These are phyloP conservation scores for Pyrus pyrifolia DNA, from an alignment of 306 rosid genomes.

Conservation along the genomic window DNA sequence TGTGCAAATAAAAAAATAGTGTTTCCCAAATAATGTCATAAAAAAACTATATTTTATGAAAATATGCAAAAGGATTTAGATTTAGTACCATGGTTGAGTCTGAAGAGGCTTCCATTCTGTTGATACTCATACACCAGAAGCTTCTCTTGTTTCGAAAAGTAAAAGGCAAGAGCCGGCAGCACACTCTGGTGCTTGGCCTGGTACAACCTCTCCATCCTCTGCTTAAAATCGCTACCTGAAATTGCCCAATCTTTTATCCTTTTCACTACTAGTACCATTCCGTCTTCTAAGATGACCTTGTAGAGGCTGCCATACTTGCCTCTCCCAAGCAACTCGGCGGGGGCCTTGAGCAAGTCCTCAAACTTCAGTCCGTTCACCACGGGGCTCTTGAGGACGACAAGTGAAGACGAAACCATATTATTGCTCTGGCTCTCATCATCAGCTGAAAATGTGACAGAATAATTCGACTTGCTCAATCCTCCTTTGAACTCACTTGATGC, in stretches of 20 bases:
- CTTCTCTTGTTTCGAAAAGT: conserved; percentile 62
- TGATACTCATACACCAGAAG: conserved; percentile 82
- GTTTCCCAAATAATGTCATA: too few species aligned
- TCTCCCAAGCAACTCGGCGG: conserved; percentile 80
- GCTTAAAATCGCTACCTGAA: conserved; percentile 48
- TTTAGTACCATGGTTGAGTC: conserved; percentile 50
- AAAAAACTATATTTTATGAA: too few species aligned
- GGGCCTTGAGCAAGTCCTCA: conserved; percentile 74
- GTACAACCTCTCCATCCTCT: conserved; percentile 51
- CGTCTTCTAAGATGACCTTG: conserved; percentile 56
- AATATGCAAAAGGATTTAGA: neutral
- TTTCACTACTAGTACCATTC: conserved; percentile 53
- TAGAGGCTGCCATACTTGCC: conserved; percentile 72
- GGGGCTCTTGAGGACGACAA: conserved; percentile 50
- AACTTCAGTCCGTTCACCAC: conserved; percentile 42
- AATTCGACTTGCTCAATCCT: conserved; percentile 38
- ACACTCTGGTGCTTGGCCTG: conserved; percentile 51
- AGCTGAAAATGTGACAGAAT: conserved; percentile 25
- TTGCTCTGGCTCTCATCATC: conserved; percentile 73
- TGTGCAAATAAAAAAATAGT: too few species aligned
- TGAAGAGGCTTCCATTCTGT: conserved; percentile 69
- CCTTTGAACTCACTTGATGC: conserved; percentile 40
- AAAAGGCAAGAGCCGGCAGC: conserved; percentile 66
- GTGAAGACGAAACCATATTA: conserved; percentile 45
- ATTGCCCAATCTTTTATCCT: conserved; percentile 60